Base-by-base conservation (phyloP, 345 rosid genomes). In the Durio zibethinus region DNA sequence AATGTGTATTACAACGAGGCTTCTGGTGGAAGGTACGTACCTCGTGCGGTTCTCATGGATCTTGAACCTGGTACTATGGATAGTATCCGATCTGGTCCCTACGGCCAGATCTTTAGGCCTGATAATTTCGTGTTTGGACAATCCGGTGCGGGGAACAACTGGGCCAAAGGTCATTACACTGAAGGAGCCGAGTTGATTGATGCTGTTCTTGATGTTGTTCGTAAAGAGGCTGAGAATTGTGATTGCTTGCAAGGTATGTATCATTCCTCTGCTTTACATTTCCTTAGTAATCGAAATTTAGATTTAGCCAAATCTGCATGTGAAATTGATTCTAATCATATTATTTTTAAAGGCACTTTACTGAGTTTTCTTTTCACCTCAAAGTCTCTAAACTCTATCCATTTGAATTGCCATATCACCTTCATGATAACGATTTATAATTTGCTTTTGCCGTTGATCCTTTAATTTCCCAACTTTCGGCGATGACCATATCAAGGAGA, bases 41-140 rank as follows among this genome's bases (percentile, higher is more conserved):
- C 98, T 2, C 87, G 98, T 8, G 97, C 98, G 4, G 98, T 94
- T 15, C 97, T 92, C 20, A 94, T 94, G 98, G 98, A 94, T 88
- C 98, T 94, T 53, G 98, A 94, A 82, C 98, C 98, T 5, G 98
- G 98, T 40, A 94, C 98, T 38, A 94, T 94, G 98, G 98, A 94
- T 62, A 91, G 97, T 78, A 94, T 94, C 84, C 90, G 98, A 87
- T 92, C 97, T 43, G 97, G 98, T 11, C 79, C 79, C 40, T 53
- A 38, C 9, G 79, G 79, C 25, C 79, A 76, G 73, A 76, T 76
- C 79, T 76, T 73, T 20, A 56, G 76, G 65, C 76, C 79, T 8
- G 79, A 77, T 77, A 77, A 77, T 67, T 77, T 77, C 35, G 74
- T 77, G 23, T 77, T 77, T 35, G 79, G 79, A 25, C 79, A 77